phyloP scores from a whole-genome alignment of 805 yeast genomes.

The Metschnikowia orientalis region DNA sequence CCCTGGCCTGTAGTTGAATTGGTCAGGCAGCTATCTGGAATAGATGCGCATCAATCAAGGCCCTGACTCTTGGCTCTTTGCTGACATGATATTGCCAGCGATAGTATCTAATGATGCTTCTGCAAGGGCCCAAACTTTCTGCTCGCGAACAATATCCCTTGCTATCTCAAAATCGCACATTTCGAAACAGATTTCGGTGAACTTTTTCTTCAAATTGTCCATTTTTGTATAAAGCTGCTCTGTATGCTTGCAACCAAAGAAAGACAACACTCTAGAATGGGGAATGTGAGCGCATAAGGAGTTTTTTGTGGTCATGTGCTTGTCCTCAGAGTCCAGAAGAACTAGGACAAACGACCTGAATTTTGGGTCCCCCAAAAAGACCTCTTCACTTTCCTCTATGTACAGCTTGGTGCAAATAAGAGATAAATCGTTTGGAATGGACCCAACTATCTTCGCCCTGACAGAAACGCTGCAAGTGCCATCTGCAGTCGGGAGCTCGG shows the following conservation, averaged over 20 bases:
- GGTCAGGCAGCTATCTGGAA: slow-evolving; percentile 57
- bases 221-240: slow-evolving; percentile 19
- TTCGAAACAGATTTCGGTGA: slow-evolving; percentile 4
- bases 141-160: slow-evolving; percentile 4
- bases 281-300: slow-evolving; percentile 11
- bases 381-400: slow-evolving; percentile 6
- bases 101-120: not conserved
- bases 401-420: slow-evolving; percentile 29
- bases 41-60: slow-evolving; percentile 41
- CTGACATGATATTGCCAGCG: slow-evolving; percentile 1
- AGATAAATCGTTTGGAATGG: slow-evolving; percentile 24
- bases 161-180: slow-evolving; percentile 9
- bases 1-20: slow-evolving; percentile 68
- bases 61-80: slow-evolving; percentile 4
- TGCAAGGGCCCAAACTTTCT: slow-evolving; percentile 10
- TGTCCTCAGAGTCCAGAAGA: slow-evolving; percentile 14
- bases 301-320: slow-evolving; percentile 3
- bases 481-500: slow-evolving; percentile 3
- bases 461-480: slow-evolving; percentile 16
- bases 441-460: slow-evolving; percentile 21
- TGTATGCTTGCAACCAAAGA: slow-evolving; percentile 13
- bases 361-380: slow-evolving; percentile 22
- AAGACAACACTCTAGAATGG: slow-evolving; percentile 6
- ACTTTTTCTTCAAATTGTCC: slow-evolving; percentile 3
- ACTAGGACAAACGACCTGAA: slow-evolving; percentile 24